Evolutionary conservation across 768 basidiomycete genomes (phyloP).

Genomic region (Tubosaeta sp.): DNA sequence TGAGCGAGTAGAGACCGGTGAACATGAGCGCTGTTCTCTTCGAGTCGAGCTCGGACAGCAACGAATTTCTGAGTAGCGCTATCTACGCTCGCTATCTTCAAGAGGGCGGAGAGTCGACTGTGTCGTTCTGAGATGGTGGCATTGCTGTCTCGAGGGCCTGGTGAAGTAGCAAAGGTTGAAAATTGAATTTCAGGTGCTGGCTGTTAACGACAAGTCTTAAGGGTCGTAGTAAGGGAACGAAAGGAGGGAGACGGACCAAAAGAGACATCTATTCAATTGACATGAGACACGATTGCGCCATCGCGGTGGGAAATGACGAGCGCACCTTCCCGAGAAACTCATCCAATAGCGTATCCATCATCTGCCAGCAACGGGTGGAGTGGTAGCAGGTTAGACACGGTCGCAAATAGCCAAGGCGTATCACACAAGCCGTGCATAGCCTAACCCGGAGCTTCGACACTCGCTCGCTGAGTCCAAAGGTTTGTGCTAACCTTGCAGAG

Average conservation of each 20-base stretch:
- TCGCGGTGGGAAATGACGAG: constrained; percentile 9
- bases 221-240: neutral
- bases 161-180: constrained; percentile 9
- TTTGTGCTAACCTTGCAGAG: neutral
- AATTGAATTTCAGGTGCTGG: constrained; percentile 20
- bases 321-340: constrained; percentile 20
- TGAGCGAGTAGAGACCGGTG: constrained; percentile 22
- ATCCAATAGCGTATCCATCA: constrained; percentile 19
- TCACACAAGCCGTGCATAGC: constrained; percentile 3
- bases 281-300: constrained; percentile 35
- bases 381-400: neutral
- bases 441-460: neutral
- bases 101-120: constrained; percentile 15
- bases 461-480: too few relatives aligned
- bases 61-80: constrained; percentile 17
- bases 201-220: neutral
- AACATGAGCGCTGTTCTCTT: constrained; percentile 13
- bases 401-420: neutral
- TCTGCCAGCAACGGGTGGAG: neutral
- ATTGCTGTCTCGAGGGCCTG: constrained; percentile 19
- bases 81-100: constrained; percentile 18
- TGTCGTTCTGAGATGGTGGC: constrained; percentile 17
- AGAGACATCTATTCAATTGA: constrained; percentile 9
- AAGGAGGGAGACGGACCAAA: constrained; percentile 14
- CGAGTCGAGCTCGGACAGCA: constrained; percentile 15